Evolutionary conservation across 306 rosid genomes (phyloP), one percentile per base, ranked within the genome.

Genomic region (Notholithocarpus densiflorus): DNA sequence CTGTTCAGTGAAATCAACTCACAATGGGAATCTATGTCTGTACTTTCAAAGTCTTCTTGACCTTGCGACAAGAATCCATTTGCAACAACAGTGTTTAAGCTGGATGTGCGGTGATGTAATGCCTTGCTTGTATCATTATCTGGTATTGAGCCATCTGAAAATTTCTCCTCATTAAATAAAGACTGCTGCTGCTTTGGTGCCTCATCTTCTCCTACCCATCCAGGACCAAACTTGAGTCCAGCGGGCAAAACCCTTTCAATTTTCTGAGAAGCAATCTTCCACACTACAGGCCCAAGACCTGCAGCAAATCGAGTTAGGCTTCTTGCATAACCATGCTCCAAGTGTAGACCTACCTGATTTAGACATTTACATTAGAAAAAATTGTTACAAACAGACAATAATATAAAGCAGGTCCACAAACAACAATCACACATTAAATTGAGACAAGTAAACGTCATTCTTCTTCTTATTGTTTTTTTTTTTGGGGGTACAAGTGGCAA

Each of bases 241-340:
- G 8, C 5, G n/a, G 97, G 91, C 74, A 90, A 85, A 81, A 89
- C 89, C 80, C 88, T 80, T 56, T 70, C 85, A 68, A 91, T 92
- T 85, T 89, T 90, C 87, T 79, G 87, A 3, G 89, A 88, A 82
- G 92, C 98, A 89, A 91, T 78, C 83, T 91, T 89, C 97, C 98
- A 86, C 77, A 81, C 98, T 85, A 79, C 82, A 14, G 98, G 97
- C 71, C 98, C 98, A 75, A 91, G 97, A 84, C 83, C 93, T 18
- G 93, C 87, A 31, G 92, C 92, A 89, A 95, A 95, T 75, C 78
- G 86, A 78, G 97, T 91, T 59, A 94, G 79, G 82, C 98, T 92
- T 87, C 92, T 89, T 5, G 93, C 90, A 84, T 91, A 94, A 84
- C 95, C 87, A 77, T 88, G 93, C 79, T 90, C 91, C 64, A 78